Conservation (phyloP, 1,284 basidiomycete species). For the Blastosporella zonata region DNA sequence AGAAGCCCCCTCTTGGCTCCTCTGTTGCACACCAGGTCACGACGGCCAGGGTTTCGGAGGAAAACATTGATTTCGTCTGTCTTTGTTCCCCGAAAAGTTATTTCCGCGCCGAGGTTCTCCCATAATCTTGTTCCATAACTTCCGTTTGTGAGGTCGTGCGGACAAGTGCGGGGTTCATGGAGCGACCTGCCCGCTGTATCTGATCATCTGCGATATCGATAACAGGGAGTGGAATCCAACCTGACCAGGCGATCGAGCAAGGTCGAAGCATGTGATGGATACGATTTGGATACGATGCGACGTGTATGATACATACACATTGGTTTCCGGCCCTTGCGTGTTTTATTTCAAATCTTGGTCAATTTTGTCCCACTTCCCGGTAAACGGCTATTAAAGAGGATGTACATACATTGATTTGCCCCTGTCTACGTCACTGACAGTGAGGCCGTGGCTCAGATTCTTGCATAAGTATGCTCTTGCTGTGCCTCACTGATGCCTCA, state of each 20-base stretch:
- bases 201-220: conserved; percentile 15
- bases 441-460: too few species aligned
- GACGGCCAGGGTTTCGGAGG: not conserved
- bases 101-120: conserved; percentile 9
- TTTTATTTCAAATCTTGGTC: conserved; percentile 2
- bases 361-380: not conserved
- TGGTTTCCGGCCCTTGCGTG: not conserved
- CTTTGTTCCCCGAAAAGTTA: conserved; percentile 1
- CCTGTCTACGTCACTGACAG: not conserved
- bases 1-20: too few species aligned
- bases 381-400: not conserved
- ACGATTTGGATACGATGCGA: too few species aligned
- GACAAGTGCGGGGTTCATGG: not conserved
- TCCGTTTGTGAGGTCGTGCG: conserved; percentile 1
- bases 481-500: too few species aligned
- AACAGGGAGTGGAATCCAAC: conserved; percentile 4
- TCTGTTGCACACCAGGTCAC: not conserved
- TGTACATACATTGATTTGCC: not conserved
- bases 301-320: not conserved
- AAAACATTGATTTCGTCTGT: not conserved
- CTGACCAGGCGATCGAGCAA: not conserved
- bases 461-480: too few species aligned
- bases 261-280: conserved; percentile 7
- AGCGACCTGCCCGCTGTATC: not conserved
- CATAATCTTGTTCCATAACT: not conserved